These are phyloP conservation scores for Chlorella sp. DNA, from an alignment of 139 green algal genomes.

Conservation along the genomic window DNA sequence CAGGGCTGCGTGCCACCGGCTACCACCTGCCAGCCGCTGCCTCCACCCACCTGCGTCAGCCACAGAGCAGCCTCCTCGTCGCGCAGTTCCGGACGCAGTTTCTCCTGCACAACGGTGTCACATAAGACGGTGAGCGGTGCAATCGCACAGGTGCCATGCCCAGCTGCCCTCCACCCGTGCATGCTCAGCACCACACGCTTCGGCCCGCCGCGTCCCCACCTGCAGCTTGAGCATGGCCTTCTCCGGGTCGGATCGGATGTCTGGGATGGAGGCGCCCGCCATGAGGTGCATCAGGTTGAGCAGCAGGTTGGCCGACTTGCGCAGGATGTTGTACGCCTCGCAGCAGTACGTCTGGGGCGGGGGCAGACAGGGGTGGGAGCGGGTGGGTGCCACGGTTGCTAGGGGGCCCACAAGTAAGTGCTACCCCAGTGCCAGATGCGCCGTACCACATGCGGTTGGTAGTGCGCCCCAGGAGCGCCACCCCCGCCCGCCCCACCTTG, in stretches of 20 bases:
- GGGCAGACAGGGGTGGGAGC: slow-evolving; percentile 55
- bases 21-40: too few species aligned
- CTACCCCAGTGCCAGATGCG: too few species aligned
- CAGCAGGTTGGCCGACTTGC: slow-evolving; percentile 93
- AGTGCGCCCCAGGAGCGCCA: too few species aligned
- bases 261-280: slow-evolving; percentile 87
- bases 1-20: too few species aligned
- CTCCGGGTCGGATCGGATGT: slow-evolving; percentile 85
- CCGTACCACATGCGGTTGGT: too few species aligned
- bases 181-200: too few species aligned
- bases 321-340: slow-evolving; percentile 99
- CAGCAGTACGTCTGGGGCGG: slow-evolving; percentile 79
- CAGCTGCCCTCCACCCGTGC: too few species aligned
- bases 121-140: too few species aligned
- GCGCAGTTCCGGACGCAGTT: slow-evolving; percentile 91
- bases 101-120: slow-evolving; percentile 70
- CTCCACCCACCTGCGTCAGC: slow-evolving; percentile 74
- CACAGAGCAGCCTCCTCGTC: slow-evolving; percentile 90
- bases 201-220: too few species aligned
- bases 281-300: slow-evolving; percentile 97
- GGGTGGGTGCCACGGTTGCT: too few species aligned
- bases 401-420: too few species aligned
- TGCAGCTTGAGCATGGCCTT: slow-evolving; percentile 94
- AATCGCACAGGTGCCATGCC: too few species aligned
- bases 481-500: slow-evolving; percentile 9